phyloP scores from a whole-genome alignment of 1,139 yeast genomes.

The Candida sojae region DNA sequence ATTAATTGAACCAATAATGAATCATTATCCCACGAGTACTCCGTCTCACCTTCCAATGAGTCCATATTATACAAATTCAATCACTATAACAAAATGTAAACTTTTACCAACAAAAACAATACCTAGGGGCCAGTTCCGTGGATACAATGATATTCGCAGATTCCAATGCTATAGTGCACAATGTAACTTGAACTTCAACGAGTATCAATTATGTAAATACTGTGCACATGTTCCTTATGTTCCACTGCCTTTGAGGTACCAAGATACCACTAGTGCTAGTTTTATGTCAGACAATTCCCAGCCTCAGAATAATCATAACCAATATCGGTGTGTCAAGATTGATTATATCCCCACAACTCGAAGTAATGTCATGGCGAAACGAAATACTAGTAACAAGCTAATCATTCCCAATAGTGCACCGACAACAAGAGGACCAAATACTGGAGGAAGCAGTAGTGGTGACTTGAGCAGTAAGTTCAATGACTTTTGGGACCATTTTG shows the following conservation, averaged over 20 bases:
- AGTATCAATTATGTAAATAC: slow-evolving; percentile 18
- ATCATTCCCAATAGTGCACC: slow-evolving; percentile 1
- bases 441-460: neutral
- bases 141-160: slow-evolving; percentile 14
- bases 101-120: slow-evolving; percentile 12
- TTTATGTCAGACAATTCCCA: neutral
- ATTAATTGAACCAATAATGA: neutral
- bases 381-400: slow-evolving; percentile 2
- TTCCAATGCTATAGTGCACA: slow-evolving; percentile 12
- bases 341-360: slow-evolving; percentile 7
- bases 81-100: slow-evolving; percentile 10
- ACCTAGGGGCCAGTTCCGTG: slow-evolving; percentile 15
- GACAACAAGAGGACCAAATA: slow-evolving; percentile 1
- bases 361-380: slow-evolving; percentile 8
- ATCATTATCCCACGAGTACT: neutral
- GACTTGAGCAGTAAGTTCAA: slow-evolving; percentile 11
- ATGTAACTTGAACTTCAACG: slow-evolving; percentile 13
- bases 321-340: slow-evolving; percentile 4
- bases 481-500: slow-evolving; percentile 15
- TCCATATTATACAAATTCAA: slow-evolving; percentile 5
- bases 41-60: neutral
- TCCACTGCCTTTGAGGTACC: slow-evolving; percentile 22
- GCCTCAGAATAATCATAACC: neutral
- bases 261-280: neutral
- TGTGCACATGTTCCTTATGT: slow-evolving; percentile 26